These are phyloP conservation scores for Coniferiporia weirii DNA, from an alignment of 1,284 basidiomycete species.

Conservation along the genomic window DNA sequence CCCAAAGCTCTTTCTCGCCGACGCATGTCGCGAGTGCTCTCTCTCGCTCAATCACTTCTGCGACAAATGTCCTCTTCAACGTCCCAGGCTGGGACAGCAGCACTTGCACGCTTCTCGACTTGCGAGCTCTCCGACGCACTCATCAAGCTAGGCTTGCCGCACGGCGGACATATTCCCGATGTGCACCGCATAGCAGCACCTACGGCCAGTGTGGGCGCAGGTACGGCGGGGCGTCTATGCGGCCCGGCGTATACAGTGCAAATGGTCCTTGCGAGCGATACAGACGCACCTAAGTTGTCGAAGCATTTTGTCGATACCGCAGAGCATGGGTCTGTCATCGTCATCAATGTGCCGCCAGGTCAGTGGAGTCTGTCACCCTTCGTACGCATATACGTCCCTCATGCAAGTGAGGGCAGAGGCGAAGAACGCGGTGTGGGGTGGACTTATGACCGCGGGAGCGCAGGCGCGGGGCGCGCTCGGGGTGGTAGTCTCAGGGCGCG, in stretches of 20 bases:
- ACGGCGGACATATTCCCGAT: constrained; percentile 83
- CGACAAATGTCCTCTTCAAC: constrained; percentile 9
- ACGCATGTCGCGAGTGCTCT: constrained; percentile 6
- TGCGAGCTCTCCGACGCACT: constrained; percentile 92
- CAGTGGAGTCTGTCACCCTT: constrained; percentile 25
- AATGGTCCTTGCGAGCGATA: constrained; percentile 70
- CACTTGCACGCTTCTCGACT: constrained; percentile 51
- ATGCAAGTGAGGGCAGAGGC: constrained; percentile 39
- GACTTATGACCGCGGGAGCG: constrained; percentile 85
- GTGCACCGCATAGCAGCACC: constrained; percentile 78
- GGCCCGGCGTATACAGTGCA: constrained; percentile 89
- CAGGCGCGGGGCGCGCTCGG: constrained; percentile 63
- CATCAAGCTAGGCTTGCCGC: constrained; percentile 70
- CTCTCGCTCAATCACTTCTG: neutral
- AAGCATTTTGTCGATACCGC: constrained; percentile 85
- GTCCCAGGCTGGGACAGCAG: neutral
- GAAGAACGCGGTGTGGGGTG: constrained; percentile 89
- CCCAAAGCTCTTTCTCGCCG: neutral
- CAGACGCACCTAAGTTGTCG: constrained; percentile 57
- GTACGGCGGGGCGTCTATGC: constrained; percentile 36
- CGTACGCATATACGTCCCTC: neutral
- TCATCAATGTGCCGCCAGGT: constrained; percentile 78
- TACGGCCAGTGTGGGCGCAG: constrained; percentile 51
- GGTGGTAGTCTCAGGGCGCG: constrained; percentile 79
- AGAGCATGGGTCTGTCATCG: constrained; percentile 60